Evolutionary conservation across 306 rosid species (phyloP).

Genomic region (Boehmeria nivea): DNA sequence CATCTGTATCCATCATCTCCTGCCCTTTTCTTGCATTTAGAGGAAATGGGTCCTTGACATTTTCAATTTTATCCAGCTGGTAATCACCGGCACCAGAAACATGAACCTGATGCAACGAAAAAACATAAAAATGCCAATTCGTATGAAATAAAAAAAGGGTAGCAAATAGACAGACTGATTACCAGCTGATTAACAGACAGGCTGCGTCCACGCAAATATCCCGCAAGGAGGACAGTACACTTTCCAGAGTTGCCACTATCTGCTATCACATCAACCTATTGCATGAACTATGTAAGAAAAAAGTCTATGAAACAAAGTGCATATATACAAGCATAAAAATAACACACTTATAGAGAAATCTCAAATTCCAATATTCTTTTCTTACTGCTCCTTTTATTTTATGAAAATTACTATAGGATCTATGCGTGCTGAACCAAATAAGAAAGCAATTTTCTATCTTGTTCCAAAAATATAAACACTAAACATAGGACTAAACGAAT

Average conservation of each 20-base stretch:
- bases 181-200: constrained; percentile 95
- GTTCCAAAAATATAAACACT: not conserved
- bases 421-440: too few relatives aligned
- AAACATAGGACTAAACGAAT: constrained; percentile 6
- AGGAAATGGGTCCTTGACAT: constrained; percentile 77
- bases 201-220: constrained; percentile 61
- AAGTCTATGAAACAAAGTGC: not conserved
- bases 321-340: too few relatives aligned
- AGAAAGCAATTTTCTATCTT: too few relatives aligned
- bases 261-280: constrained; percentile 51
- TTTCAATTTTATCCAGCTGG: constrained; percentile 64
- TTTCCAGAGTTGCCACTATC: constrained; percentile 42
- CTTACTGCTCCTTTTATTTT: too few relatives aligned
- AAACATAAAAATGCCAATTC: constrained; percentile 22
- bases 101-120: constrained; percentile 61
- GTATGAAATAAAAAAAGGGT: constrained; percentile 11
- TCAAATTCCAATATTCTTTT: too few relatives aligned
- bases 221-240: constrained; percentile 70
- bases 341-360: not conserved
- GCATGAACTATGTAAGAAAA: constrained; percentile 6
- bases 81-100: constrained; percentile 95
- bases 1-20: constrained; percentile 76
- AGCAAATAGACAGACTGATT: constrained; percentile 21
- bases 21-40: constrained; percentile 58
- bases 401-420: too few relatives aligned